Conservation (phyloP, 805 yeast species). For the Myxozyma udenii region DNA sequence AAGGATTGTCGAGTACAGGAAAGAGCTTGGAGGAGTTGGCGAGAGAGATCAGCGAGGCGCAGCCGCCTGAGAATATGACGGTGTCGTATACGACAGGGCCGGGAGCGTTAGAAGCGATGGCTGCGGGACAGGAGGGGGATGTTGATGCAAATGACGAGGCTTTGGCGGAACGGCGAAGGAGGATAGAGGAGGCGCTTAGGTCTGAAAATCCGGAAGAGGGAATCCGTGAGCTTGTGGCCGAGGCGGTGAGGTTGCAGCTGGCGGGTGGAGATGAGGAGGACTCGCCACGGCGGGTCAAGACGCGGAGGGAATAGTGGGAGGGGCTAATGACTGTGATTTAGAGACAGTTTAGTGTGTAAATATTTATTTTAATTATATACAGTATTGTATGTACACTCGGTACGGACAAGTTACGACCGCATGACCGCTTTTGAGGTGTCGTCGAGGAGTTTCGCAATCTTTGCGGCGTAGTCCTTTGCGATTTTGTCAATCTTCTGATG, state of each 20-base stretch:
- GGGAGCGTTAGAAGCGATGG: neutral
- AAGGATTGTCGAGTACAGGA: conserved; percentile 19
- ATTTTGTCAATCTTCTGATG: conserved; percentile 62
- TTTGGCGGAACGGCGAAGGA: conserved; percentile 44
- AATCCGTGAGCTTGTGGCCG: conserved; percentile 62
- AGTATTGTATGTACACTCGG: conserved; percentile 1
- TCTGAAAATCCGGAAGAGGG: conserved; percentile 82
- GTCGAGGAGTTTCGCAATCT: conserved; percentile 46
- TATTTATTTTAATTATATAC: too few species aligned
- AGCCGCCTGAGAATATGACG: conserved; percentile 27
- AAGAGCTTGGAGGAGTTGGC: conserved; percentile 30
- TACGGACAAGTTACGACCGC: neutral
- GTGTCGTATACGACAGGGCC: neutral
- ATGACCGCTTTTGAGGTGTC: conserved; percentile 6
- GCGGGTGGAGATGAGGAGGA: conserved; percentile 4
- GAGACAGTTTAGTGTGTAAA: neutral
- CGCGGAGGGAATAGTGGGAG: neutral
- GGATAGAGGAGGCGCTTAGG: conserved; percentile 66
- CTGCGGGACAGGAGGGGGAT: conserved; percentile 24
- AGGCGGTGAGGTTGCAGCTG: conserved; percentile 48
- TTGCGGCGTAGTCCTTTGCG: conserved; percentile 61
- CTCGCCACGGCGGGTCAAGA: neutral
- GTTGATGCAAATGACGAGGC: conserved; percentile 30
- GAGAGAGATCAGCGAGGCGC: conserved; percentile 17
- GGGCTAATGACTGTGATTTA: neutral